Evolutionary conservation across 805 yeast genomes (phyloP).

Genomic region (Brettanomyces custersianus): DNA sequence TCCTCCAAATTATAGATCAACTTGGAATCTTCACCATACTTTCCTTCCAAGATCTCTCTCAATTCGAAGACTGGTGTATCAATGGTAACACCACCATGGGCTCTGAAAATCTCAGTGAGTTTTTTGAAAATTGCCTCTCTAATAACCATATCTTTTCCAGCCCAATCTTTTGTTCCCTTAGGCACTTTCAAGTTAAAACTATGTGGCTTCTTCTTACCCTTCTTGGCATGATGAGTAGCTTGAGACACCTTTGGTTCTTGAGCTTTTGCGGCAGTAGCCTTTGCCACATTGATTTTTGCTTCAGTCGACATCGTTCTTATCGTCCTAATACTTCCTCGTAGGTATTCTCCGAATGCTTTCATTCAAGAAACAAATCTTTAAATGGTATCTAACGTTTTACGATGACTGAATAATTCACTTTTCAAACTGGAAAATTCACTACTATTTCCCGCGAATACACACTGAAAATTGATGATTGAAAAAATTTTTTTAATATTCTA

Average conservation of each 20-base stretch:
- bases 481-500: no score
- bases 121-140: slow-evolving; percentile 80
- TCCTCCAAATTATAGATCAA: slow-evolving; percentile 92
- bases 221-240: slow-evolving; percentile 7
- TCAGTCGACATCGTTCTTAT: slow-evolving; percentile 4
- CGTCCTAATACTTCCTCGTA: not conserved
- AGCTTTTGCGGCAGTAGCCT: not conserved
- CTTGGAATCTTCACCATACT: slow-evolving; percentile 98
- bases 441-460: no score
- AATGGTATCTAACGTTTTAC: not conserved
- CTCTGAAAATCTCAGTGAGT: slow-evolving; percentile 68
- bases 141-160: slow-evolving; percentile 93
- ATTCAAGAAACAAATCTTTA: not conserved
- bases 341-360: not conserved
- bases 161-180: slow-evolving; percentile 98
- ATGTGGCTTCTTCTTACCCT: slow-evolving; percentile 35
- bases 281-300: slow-evolving; percentile 1
- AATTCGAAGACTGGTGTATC: slow-evolving; percentile 98
- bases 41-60: slow-evolving; percentile 91
- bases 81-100: slow-evolving; percentile 96
- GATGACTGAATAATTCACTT: not conserved
- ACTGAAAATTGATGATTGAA: no score
- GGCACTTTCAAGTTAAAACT: slow-evolving; percentile 86
- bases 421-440: no score
- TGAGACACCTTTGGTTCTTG: slow-evolving; percentile 2